These are phyloP conservation scores for Pinus tabuliformis DNA, from an alignment of 75 land plant species.

Conservation along the genomic window DNA sequence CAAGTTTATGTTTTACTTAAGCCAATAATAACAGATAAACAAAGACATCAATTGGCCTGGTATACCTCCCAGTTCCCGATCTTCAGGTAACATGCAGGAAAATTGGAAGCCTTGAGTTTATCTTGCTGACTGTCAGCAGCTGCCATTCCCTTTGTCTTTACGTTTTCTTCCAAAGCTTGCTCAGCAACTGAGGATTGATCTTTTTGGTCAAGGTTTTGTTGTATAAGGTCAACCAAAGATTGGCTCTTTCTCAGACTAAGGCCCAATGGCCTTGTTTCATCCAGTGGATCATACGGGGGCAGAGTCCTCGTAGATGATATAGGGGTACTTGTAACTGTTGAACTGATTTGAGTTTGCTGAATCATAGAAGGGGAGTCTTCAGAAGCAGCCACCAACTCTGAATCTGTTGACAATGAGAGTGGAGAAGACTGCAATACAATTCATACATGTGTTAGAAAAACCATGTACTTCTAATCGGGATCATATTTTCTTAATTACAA, in stretches of 20 bases:
- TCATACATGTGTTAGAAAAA: not conserved
- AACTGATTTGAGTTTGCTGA: conserved; percentile 1
- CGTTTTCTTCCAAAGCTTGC: conserved; percentile 3
- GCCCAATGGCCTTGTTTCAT: conserved; percentile 5
- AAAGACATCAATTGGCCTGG: not conserved
- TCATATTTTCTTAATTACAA: not conserved
- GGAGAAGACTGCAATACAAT: not conserved
- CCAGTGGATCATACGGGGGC: not conserved
- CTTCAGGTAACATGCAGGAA: conserved; percentile 36
- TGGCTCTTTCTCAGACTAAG: conserved; percentile 7
- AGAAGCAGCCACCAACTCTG: not conserved
- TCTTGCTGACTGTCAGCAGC: conserved; percentile 16
- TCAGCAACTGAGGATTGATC: conserved; percentile 6
- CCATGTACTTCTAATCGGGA: not conserved
- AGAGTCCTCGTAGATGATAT: not conserved
- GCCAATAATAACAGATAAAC: not conserved
- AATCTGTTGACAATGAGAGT: not conserved
- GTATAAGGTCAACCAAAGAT: conserved; percentile 10
- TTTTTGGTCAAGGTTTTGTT: conserved; percentile 7
- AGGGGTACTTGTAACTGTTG: not conserved
- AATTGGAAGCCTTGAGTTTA: conserved; percentile 58
- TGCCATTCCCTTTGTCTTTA: not conserved
- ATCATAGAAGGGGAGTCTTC: not conserved
- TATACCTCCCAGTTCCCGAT: conserved; percentile 59
- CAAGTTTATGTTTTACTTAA: not conserved